These are phyloP conservation scores for Glaciozyma martinii DNA, from an alignment of 768 basidiomycete species.

Conservation along the genomic window DNA sequence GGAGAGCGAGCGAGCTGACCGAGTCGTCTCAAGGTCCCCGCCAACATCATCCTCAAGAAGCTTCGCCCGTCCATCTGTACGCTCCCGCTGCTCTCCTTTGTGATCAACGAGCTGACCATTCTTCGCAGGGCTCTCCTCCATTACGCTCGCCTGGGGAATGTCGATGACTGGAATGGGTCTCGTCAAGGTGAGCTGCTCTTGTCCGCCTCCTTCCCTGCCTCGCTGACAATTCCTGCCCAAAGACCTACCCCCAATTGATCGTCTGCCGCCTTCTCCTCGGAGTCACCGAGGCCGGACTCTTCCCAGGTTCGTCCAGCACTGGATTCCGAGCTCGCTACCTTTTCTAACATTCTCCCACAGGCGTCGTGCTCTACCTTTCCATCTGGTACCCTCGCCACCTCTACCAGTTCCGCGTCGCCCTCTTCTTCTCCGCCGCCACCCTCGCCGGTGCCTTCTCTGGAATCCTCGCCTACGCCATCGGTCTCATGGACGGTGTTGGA, in stretches of 20 bases:
- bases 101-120: too few relatives aligned
- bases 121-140: constrained; percentile 14
- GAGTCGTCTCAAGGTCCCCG: constrained; percentile 18
- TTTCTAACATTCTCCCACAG: too few relatives aligned
- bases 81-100: too few relatives aligned
- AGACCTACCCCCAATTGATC: not conserved
- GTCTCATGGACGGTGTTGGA: constrained; percentile 29
- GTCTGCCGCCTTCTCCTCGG: not conserved
- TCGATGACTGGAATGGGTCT: not conserved
- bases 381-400: not conserved
- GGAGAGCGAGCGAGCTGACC: too few relatives aligned
- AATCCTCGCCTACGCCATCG: constrained; percentile 31
- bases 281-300: not conserved
- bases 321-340: too few relatives aligned
- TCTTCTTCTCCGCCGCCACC: constrained; percentile 13
- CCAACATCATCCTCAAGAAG: constrained; percentile 29
- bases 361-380: not conserved
- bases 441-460: constrained; percentile 27
- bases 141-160: constrained; percentile 21
- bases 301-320: not conserved
- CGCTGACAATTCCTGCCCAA: not conserved
- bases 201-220: too few relatives aligned
- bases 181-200: not conserved
- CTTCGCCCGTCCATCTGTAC: not conserved
- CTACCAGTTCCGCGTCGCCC: not conserved